Evolutionary conservation across 1,284 basidiomycete genomes (phyloP), one percentile per base, ranked within the genome.

Genomic region (Fomitopsis schrenkii): DNA sequence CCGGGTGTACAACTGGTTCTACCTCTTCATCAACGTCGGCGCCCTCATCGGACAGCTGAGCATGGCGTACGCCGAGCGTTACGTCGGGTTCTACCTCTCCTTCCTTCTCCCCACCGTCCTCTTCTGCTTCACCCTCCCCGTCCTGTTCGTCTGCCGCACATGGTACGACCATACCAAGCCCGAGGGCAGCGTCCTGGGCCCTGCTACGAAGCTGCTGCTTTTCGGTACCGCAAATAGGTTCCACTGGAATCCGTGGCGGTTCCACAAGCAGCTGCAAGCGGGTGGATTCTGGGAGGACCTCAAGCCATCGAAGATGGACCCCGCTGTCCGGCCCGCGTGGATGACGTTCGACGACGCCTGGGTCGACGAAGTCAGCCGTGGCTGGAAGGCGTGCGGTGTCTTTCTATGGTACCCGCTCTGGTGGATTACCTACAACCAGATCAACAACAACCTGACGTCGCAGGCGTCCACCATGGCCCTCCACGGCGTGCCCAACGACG

Each of bases 281-380:
- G 68, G 78, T 33, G 87, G 86, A 66, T 93, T 94, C 76, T 96
- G 94, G 93, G 89, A 94, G 59, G 77, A 70, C 53, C 90, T 81
- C 3, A 93, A 92, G 74, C 92, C 92, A 0, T 88, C 85, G 66
- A 77, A 75, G 30, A 71, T 77, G 58, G 66, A 72, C 17, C 76
- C 68, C 0, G 74, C 74, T 8, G 73, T 75, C 35, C 77, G 76
- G 52, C 88, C 88, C 0, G 38, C 55, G 1, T 90, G 88, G 88
- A 90, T 91, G 87, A 85, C 76, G 4, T 90, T 84, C 71, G 88
- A 92, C 68, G 90, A 92, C 68, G 70, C 79, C 46, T 94, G 88
- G 86, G 91, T 96, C n/a, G 90, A 93, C 60, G 93, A 96, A 72
- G 86, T 95, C 58, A 80, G 82, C 60, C 84, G 93, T 68, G 93